Percentiles rank a stretch among this genome's conserved stretches.
These are phyloP conservation scores for Thyridium curvatum DNA, from an alignment of 2,329 filamentous ascomycete species.

Conservation along the genomic window DNA sequence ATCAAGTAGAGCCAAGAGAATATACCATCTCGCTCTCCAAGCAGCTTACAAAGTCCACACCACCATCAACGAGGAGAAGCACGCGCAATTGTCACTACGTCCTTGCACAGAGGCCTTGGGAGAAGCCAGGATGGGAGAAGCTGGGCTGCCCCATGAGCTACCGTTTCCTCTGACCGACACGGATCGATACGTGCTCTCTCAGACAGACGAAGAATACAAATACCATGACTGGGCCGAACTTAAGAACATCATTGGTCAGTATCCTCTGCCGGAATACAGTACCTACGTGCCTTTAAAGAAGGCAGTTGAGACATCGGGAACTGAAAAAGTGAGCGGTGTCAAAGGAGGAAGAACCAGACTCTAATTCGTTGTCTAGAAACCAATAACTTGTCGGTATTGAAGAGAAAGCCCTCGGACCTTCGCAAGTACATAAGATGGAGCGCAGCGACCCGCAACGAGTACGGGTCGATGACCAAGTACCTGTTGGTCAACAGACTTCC, in stretches of 20 bases:
- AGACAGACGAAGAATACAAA: conserved; percentile 64
- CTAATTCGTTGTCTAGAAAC: conserved; percentile 23
- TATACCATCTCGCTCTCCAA: too few relatives aligned
- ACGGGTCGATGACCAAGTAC: conserved; percentile 76
- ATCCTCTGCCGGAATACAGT: too few relatives aligned
- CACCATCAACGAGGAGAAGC: too few relatives aligned
- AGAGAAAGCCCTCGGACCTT: conserved; percentile 74
- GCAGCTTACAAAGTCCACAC: too few relatives aligned
- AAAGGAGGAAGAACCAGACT: not conserved
- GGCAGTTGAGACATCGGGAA: too few relatives aligned
- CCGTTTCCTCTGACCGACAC: conserved; percentile 55
- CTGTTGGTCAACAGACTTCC: conserved; percentile 67
- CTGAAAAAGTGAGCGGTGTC: too few relatives aligned
- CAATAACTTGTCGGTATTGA: conserved; percentile 66
- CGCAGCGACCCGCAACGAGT: conserved; percentile 58
- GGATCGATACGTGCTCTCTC: conserved; percentile 52
- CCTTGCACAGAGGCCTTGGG: not conserved
- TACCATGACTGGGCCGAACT: conserved; percentile 70
- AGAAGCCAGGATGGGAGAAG: conserved; percentile 30
- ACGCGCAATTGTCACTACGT: too few relatives aligned
- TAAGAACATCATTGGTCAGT: conserved; percentile 57
- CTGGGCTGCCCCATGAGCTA: conserved; percentile 25
- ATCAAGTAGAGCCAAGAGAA: too few relatives aligned
- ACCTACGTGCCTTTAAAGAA: too few relatives aligned
- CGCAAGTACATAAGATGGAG: conserved; percentile 76